A percentile compares a stretch with the other conserved stretches of the same genome.
phyloP scores from a whole-genome alignment of 768 basidiomycete species.

The Suillus tomentosus region DNA sequence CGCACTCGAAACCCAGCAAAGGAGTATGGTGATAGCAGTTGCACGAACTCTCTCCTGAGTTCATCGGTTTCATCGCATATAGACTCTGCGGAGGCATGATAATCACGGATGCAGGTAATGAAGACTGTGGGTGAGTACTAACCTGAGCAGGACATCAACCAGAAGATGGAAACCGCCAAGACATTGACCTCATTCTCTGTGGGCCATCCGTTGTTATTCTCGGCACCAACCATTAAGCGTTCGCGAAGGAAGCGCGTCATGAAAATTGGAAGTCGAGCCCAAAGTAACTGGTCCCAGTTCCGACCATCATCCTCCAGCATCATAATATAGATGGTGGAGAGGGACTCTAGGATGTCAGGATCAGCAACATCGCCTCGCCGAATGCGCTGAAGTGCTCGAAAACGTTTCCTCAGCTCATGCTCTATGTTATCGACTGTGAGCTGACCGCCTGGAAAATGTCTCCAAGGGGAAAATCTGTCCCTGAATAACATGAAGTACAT shows the following conservation, averaged over 20 bases:
- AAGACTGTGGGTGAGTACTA: conserved; percentile 17
- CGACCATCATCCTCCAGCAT: conserved; percentile 55
- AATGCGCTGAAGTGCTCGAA: conserved; percentile 46
- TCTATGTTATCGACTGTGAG: conserved; percentile 37
- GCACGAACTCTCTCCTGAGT: conserved; percentile 35
- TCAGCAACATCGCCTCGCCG: conserved; percentile 38
- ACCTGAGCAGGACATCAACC: conserved; percentile 45
- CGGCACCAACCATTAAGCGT: conserved; percentile 40
- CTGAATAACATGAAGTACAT: conserved; percentile 44
- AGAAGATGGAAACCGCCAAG: conserved; percentile 48
- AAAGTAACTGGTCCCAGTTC: conserved; percentile 48
- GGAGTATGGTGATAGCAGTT: conserved; percentile 45
- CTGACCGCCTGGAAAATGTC: conserved; percentile 36
- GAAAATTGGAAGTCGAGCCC: conserved; percentile 44
- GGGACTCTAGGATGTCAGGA: conserved; percentile 41
- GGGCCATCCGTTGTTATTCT: conserved; percentile 50
- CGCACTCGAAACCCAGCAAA: conserved; percentile 53
- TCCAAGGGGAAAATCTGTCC: conserved; percentile 47
- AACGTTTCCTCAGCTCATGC: conserved; percentile 48
- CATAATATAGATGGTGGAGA: conserved; percentile 60
- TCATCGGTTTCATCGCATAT: conserved; percentile 37
- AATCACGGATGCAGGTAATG: neutral
- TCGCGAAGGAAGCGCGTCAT: conserved; percentile 42
- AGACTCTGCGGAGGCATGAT: conserved; percentile 27
- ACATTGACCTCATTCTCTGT: conserved; percentile 46